Base-by-base conservation (phyloP, 139 green algal genomes). In the Parachlorella kessleri region DNA sequence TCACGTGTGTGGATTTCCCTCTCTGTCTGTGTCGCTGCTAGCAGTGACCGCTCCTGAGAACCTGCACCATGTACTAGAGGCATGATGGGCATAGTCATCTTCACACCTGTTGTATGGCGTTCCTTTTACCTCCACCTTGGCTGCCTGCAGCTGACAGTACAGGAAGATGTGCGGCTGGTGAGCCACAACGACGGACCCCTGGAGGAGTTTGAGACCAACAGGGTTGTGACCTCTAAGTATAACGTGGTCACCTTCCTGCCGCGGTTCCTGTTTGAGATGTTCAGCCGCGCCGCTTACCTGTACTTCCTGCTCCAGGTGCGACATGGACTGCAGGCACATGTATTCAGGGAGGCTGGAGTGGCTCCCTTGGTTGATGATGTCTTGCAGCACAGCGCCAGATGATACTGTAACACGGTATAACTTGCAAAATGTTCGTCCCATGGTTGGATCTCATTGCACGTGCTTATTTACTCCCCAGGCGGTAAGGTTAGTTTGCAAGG, bases 141-240 rank as follows among this genome's bases (percentile, higher is more conserved):
- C 42, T 66, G 41, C 66, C 21, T 14, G 18, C 18, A 21, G 18
- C 36, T 72, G 18, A 72, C 36, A 72, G 21, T 41, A 14, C 21
- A 21, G 36, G 36, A 41, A 21, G 21, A 41, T 14, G 18, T 72
- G 66, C 66, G 37, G 21, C 14, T 28, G 18, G 21, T 72, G 21
- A 21, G 36, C 21, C 66, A 42, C 66, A 78, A n/a, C 21, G 72
- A 30, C 48, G 35, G 7, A 66, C 55, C 9, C 39, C 37, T 28
- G 37, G 36, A 66, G 7, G 72, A 88, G 9, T 86, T 82, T 30
- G 70, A 48, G 9, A 77, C 72, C 78, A 95, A 95, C 82, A 59
- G 64, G 1, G 90, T 96, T 30, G 77, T 79, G 4, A 97, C 93
- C 8, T 80, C 84, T 41, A 97, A 97, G 83, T 97, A 97, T 82